Conservation (phyloP, 2,329 filamentous ascomycete species). For the Ceratocystis alfenasii region DNA sequence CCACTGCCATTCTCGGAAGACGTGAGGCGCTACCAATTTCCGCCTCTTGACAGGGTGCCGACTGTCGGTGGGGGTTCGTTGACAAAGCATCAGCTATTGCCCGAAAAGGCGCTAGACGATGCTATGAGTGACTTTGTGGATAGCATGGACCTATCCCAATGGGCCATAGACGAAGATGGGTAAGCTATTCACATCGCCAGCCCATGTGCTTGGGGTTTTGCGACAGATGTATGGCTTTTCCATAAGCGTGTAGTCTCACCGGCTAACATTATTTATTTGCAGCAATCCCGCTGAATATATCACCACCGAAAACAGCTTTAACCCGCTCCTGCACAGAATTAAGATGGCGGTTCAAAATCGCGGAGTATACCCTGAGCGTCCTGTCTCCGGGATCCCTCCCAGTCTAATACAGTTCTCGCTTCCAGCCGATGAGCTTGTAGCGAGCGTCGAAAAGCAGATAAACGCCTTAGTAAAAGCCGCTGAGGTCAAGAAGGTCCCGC, state of each 20-base stretch:
- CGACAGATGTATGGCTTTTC: too few species aligned
- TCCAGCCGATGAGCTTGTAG: constrained; percentile 55
- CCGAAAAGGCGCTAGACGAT: constrained; percentile 56
- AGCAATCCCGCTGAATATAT: constrained; percentile 54
- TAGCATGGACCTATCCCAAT: constrained; percentile 70
- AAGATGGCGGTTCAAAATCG: constrained; percentile 75
- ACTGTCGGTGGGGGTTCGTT: constrained; percentile 75
- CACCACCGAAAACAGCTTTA: constrained; percentile 68
- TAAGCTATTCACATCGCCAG: constrained; percentile 30
- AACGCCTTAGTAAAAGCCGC: constrained; percentile 54
- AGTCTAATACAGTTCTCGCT: constrained; percentile 60
- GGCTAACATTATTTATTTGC: neutral
- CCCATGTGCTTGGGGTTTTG: too few species aligned
- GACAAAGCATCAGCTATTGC: constrained; percentile 72
- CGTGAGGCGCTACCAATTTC: constrained; percentile 78
- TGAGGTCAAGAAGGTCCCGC: constrained; percentile 81
- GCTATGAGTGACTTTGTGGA: constrained; percentile 91
- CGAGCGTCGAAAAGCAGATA: constrained; percentile 45
- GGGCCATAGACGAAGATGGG: constrained; percentile 64
- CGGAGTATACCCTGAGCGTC: constrained; percentile 58
- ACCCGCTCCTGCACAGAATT: constrained; percentile 75
- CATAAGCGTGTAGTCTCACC: too few species aligned
- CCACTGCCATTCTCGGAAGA: constrained; percentile 91
- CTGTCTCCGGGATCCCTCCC: constrained; percentile 49
- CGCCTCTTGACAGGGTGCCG: constrained; percentile 73